A percentile compares a stretch with the other conserved stretches of the same genome.
These are phyloP conservation scores for Rhodotorula sp. DNA, from an alignment of 1,284 basidiomycete genomes.

Conservation along the genomic window DNA sequence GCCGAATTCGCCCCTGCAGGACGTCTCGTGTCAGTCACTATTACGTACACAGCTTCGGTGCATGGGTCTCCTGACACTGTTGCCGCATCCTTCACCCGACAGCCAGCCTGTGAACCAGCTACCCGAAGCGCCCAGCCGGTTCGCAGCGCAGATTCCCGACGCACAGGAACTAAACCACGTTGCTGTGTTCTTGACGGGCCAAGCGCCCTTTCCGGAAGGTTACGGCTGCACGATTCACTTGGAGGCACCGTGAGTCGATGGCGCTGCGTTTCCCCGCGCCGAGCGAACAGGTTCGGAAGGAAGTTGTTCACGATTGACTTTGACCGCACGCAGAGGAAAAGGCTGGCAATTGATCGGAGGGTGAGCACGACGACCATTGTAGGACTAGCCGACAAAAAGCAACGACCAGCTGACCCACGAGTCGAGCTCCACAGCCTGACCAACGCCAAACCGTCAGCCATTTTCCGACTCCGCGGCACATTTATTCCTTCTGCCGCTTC, in stretches of 20 bases:
- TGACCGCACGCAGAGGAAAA: slow-evolving; percentile 55
- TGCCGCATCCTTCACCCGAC: background rate
- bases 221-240: slow-evolving; percentile 87
- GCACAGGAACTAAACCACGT: slow-evolving; percentile 82
- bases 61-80: background rate
- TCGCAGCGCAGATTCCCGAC: slow-evolving; percentile 71
- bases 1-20: slow-evolving; percentile 3
- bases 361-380: slow-evolving; percentile 54
- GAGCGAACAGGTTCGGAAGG: background rate
- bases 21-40: slow-evolving; percentile 14
- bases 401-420: background rate
- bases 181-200: slow-evolving; percentile 81
- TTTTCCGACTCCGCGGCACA: slow-evolving; percentile 75
- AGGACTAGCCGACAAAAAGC: too few relatives aligned
- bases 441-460: slow-evolving; percentile 85
- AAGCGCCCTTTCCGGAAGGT: slow-evolving; percentile 82
- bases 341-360: slow-evolving; percentile 85
- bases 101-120: slow-evolving; percentile 28
- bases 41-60: background rate
- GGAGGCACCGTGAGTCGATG: slow-evolving; percentile 62
- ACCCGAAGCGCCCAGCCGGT: slow-evolving; percentile 47
- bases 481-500: slow-evolving; percentile 48
- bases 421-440: slow-evolving; percentile 62
- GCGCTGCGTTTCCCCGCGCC: too few relatives aligned
- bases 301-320: background rate